Evolutionary conservation across 1,284 basidiomycete species (phyloP), one percentile per base, ranked within the genome.

Genomic region (Xerocomus cyaneibrunnescens): DNA sequence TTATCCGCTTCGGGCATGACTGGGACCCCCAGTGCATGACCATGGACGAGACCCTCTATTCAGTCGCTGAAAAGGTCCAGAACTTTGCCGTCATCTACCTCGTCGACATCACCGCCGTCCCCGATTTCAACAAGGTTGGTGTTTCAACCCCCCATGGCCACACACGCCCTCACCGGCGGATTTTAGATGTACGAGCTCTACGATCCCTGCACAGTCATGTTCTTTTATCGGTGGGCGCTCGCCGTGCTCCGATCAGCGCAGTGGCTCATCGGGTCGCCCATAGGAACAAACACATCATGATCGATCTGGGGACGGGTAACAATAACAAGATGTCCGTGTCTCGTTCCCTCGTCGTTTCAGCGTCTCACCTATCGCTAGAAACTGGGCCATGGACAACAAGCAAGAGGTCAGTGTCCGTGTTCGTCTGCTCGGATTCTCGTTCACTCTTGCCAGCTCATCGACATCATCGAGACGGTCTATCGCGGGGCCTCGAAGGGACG

Each of bases 231-330:
- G 91, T 94, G 59, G 3, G 55, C n/a, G 16, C 16, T 23, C 16
- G 21, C 19, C 19, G 35, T 45, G 12, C 19, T 23, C 27, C 23
- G 22, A 37, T 35, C 8, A 30, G 31, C 41, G 56, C 19, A 35
- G 17, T 17, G 34, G 25, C 43, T 57, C 43, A 42, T 9, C 2
- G n/a, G n/a, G n/a, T 19, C 14, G 41, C 19, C 48, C 43, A 17
- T 65, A 94, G 94, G 36, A 98, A 98, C 75, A 97, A 99, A 71
- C 96, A 99, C 68, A 99, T 99, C 74, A 98, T 99, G 96, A 98
- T 99, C 67, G 96, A 98, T 83, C 76, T 98, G 61, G 95, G 96
- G 14, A 99, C 96, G 45, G 96, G 97, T 77, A 98, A 99, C 75
- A 99, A 99, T 74, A 99, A 99, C 76, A 99, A 99, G 76, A 97